These are phyloP conservation scores for Fusarium euwallaceae DNA, from an alignment of 2,329 filamentous ascomycete species.

Conservation along the genomic window DNA sequence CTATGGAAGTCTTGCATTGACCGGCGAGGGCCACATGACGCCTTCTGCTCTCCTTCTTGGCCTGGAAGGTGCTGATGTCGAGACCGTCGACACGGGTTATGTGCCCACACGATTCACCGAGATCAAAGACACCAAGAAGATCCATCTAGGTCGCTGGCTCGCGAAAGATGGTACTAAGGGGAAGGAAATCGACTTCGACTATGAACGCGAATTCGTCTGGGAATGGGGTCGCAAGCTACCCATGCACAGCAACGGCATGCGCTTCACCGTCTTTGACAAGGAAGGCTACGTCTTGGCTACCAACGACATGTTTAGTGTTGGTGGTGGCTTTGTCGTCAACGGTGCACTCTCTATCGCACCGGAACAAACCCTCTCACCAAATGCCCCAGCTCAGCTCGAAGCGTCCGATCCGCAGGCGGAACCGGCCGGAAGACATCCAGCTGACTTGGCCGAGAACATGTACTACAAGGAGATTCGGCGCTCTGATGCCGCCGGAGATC, in stretches of 20 bases:
- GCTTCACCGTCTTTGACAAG: conserved; percentile 63
- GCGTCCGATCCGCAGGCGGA: conserved; percentile 32
- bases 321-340: conserved; percentile 66
- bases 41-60: conserved; percentile 63
- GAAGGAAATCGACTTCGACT: conserved; percentile 63
- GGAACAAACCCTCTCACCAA: conserved; percentile 33
- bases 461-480: conserved; percentile 65
- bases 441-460: conserved; percentile 64
- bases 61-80: conserved; percentile 63
- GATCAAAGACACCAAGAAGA: conserved; percentile 61
- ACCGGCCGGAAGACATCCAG: conserved; percentile 52
- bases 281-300: conserved; percentile 61
- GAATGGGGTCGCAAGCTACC: conserved; percentile 66
- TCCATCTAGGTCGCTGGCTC: conserved; percentile 59
- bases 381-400: conserved; percentile 24
- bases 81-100: conserved; percentile 63
- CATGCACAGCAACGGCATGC: conserved; percentile 66
- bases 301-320: conserved; percentile 65
- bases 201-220: conserved; percentile 63
- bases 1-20: conserved; percentile 64
- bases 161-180: conserved; percentile 51
- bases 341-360: conserved; percentile 60
- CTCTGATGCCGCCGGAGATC: conserved; percentile 60
- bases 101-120: conserved; percentile 60
- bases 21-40: conserved; percentile 66